These are phyloP conservation scores for Blastobotrys proliferans DNA, from an alignment of 1,139 yeast genomes.

Conservation along the genomic window DNA sequence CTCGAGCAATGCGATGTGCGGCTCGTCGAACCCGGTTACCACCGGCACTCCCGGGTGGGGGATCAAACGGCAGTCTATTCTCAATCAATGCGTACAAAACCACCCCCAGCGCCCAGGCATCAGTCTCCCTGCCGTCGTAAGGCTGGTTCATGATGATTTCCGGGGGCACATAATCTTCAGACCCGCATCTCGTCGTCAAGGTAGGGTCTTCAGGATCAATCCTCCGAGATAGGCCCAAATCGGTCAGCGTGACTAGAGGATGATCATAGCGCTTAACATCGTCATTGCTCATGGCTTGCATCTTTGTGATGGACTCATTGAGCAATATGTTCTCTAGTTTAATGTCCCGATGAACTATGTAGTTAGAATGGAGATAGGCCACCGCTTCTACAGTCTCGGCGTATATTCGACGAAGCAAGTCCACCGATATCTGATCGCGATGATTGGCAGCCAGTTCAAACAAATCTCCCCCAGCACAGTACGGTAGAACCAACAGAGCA, in stretches of 20 bases:
- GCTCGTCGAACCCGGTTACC: conserved; percentile 49
- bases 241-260: conserved; percentile 65
- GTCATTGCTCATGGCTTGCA: conserved; percentile 1
- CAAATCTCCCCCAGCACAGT: conserved; percentile 80
- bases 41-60: conserved; percentile 32
- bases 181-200: conserved; percentile 85
- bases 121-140: conserved; percentile 86
- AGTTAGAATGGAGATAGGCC: conserved; percentile 61
- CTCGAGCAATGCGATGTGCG: conserved; percentile 86
- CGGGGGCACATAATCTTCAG: conserved; percentile 93
- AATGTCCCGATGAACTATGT: conserved; percentile 81
- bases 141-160: conserved; percentile 85
- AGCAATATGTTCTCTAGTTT: conserved; percentile 77
- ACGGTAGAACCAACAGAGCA: conserved; percentile 61
- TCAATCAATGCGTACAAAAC: conserved; percentile 79
- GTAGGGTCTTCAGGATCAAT: conserved; percentile 57
- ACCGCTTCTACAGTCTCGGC: conserved; percentile 68
- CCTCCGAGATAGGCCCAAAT: conserved; percentile 79
- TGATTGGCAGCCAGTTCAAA: conserved; percentile 55
- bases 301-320: conserved; percentile 27
- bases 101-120: conserved; percentile 93
- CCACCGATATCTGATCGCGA: conserved; percentile 25
- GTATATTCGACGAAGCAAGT: conserved; percentile 55
- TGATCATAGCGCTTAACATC: conserved; percentile 18
- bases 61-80: conserved; percentile 83